Conservation (phyloP, 805 yeast genomes). For the Teunomyces stri region DNA sequence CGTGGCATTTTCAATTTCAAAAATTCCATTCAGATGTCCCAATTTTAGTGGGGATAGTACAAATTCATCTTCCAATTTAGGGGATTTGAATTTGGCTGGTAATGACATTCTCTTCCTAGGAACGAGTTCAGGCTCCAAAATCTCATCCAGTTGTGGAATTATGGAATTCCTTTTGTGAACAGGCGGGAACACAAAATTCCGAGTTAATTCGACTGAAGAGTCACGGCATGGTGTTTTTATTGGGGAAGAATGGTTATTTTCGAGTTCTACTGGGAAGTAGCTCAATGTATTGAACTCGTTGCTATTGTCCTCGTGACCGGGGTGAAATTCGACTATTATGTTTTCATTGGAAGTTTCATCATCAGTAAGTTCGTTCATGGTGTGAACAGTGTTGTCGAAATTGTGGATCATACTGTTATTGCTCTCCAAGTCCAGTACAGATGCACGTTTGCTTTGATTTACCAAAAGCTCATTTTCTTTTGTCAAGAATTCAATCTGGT, state of each 20-base stretch:
- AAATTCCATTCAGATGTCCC: conserved; percentile 21
- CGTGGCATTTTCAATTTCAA: conserved; percentile 10
- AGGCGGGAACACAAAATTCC: conserved; percentile 27
- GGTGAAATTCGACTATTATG: background rate
- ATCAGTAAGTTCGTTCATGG: conserved; percentile 22
- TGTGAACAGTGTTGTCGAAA: conserved; percentile 13
- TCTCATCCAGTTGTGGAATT: background rate
- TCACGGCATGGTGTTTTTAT: conserved; percentile 14
- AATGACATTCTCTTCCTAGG: conserved; percentile 32
- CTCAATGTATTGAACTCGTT: conserved; percentile 18
- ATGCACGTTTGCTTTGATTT: conserved; percentile 10
- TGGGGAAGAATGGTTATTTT: conserved; percentile 27
- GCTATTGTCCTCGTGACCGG: conserved; percentile 4
- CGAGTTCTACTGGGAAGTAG: conserved; percentile 21
- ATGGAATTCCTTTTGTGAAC: background rate
- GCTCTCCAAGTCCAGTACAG: conserved; percentile 6
- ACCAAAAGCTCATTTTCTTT: conserved; percentile 26
- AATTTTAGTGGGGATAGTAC: conserved; percentile 43
- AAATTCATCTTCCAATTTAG: conserved; percentile 28
- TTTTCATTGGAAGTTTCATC: conserved; percentile 9
- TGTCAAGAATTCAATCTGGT: conserved; percentile 51
- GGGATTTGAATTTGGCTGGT: conserved; percentile 29
- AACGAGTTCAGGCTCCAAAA: conserved; percentile 24
- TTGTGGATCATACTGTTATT: conserved; percentile 6
- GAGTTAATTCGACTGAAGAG: conserved; percentile 20